Conservation (phyloP, 768 basidiomycete species). For the Scleroderma citrinum region DNA sequence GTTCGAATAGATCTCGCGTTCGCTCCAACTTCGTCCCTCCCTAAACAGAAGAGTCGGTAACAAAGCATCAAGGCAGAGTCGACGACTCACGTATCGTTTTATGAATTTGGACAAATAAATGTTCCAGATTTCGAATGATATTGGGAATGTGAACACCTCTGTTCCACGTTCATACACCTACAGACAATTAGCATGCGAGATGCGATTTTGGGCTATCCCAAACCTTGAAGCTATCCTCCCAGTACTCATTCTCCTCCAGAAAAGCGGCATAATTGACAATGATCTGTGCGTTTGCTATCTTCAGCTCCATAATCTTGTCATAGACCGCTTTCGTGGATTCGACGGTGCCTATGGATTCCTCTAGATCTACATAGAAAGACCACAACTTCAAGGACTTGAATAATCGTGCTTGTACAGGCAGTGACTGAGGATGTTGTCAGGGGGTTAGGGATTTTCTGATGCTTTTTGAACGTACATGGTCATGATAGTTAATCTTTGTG, state of each 20-base stretch:
- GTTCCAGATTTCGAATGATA: slow-evolving; percentile 99
- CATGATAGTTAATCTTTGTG: slow-evolving; percentile 86
- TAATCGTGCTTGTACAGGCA: slow-evolving; percentile 81
- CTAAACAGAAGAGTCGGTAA: slow-evolving; percentile 34
- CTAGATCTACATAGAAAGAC: slow-evolving; percentile 98
- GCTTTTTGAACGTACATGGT: slow-evolving; percentile 58
- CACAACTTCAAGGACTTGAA: slow-evolving; percentile 98
- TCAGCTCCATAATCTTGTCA: slow-evolving; percentile 92
- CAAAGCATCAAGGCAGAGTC: not conserved
- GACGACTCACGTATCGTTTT: slow-evolving; percentile 78
- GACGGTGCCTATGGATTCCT: slow-evolving; percentile 93
- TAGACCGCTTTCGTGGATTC: slow-evolving; percentile 90
- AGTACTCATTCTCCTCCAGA: slow-evolving; percentile 96
- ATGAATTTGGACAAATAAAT: slow-evolving; percentile 97
- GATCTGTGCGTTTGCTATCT: slow-evolving; percentile 96
- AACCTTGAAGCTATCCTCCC: slow-evolving; percentile 97
- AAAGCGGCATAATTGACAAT: slow-evolving; percentile 97
- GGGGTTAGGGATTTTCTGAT: not conserved
- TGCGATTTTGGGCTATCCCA: slow-evolving; percentile 1
- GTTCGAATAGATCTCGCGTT: slow-evolving; percentile 95
- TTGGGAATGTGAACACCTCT: slow-evolving; percentile 94
- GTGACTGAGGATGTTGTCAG: slow-evolving; percentile 42
- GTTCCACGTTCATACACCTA: slow-evolving; percentile 96
- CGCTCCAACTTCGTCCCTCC: slow-evolving; percentile 93
- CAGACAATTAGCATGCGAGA: slow-evolving; percentile 7